Evolutionary conservation across 2,329 filamentous ascomycete genomes (phyloP), one percentile per base, ranked within the genome.

Genomic region (Claviceps sorghi): DNA sequence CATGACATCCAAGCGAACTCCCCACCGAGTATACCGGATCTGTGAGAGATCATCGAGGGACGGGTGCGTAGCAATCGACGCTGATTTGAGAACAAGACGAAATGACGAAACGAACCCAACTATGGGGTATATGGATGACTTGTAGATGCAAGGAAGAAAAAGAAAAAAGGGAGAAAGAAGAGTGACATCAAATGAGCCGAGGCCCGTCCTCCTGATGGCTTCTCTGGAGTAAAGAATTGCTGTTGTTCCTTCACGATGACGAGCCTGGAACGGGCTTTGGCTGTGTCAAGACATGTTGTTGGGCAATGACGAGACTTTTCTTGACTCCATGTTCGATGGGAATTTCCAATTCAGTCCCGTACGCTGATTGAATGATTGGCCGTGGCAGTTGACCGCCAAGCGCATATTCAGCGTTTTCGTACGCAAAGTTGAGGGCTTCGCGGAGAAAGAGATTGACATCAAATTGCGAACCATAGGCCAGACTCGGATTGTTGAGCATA

Each of bases 361-460:
- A 58, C 3, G 53, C 55, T 11, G 60, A 60, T 15, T 50, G 58
- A 45, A 61, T 57, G 45, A 66, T 60, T 1, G 64, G 64, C 17
- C 64, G 59, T 10, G 64, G 64, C 7, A 65, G 56, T 51, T 65
- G 64, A 30, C 63, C 62, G 21, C 54, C 57, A 29, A 66, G 32
- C 7, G 59, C 58, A 34, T 64, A 58, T 56, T 56, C 62, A 11
- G 61, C 59, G 52, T 66, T 60, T 13, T 51, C 52, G 53, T 67
- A 64, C 7, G 60, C 64, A 55, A 66, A 63, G 40, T 56, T 52
- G 26, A 67, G 49, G 8, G 59, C 52, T 53, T 67, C 63, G 10
- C 54, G 47, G 7, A 64, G 56, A 50, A 68, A 59, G n/a, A 46
- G 52, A 17, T 57, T 60, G 5, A 62, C 54, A 36, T 61, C 58